These are phyloP conservation scores for Fusarium tanahbumbuense DNA, from an alignment of 2,329 filamentous ascomycete genomes.

Conservation along the genomic window DNA sequence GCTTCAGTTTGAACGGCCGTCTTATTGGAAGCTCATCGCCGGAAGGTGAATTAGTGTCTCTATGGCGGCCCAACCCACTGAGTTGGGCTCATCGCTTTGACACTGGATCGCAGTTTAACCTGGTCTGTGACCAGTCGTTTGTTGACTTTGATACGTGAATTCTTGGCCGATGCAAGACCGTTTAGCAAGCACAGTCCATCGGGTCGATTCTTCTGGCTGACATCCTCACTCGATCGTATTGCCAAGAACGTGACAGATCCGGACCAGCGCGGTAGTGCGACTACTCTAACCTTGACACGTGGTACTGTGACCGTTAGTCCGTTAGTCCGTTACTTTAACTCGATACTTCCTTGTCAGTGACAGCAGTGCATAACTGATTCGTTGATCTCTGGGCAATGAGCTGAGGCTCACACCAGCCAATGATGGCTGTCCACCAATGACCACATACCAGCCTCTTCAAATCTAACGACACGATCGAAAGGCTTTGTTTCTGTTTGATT, in stretches of 20 bases:
- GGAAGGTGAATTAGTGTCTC: neutral
- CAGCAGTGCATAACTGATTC: neutral
- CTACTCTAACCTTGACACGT: constrained; percentile 11
- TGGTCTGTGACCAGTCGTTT: neutral
- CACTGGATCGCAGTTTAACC: neutral
- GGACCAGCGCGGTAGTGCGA: neutral
- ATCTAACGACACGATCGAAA: neutral
- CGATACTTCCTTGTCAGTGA: neutral
- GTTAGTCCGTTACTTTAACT: neutral
- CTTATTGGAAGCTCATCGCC: neutral
- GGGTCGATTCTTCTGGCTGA: neutral
- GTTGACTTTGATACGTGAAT: neutral
- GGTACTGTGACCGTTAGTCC: neutral
- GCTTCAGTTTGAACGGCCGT: neutral
- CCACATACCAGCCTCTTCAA: constrained; percentile 5
- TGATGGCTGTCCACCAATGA: neutral
- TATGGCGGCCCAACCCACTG: constrained; percentile 28
- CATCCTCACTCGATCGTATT: constrained; percentile 1
- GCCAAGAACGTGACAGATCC: constrained; percentile 3
- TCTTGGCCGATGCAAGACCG: neutral
- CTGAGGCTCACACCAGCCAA: constrained; percentile 21
- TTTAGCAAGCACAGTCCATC: neutral
- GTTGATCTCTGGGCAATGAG: neutral
- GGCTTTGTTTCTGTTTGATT: constrained; percentile 12
- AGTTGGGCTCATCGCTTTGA: constrained; percentile 5